Evolutionary conservation across 805 yeast genomes (phyloP).

Genomic region (Ogataea wickerhamii): DNA sequence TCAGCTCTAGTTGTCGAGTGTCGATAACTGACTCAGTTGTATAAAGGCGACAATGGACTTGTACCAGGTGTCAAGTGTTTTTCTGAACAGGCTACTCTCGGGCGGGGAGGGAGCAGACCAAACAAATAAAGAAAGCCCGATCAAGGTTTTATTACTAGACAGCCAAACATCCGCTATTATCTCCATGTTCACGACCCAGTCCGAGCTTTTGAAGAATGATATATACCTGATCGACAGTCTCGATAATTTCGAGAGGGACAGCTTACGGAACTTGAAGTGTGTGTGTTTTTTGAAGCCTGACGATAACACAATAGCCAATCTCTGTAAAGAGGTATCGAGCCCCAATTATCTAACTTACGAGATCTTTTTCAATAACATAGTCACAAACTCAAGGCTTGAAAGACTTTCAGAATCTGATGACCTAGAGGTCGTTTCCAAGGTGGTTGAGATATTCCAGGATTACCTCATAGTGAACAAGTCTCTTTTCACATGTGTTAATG

Average conservation of each 20-base stretch:
- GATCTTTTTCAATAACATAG: constrained; percentile 70
- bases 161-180: constrained; percentile 74
- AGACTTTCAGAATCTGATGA: constrained; percentile 88
- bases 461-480: constrained; percentile 70
- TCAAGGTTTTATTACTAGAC: constrained; percentile 78
- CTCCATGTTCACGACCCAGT: constrained; percentile 87
- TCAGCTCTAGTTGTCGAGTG: too few species aligned
- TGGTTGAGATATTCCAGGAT: constrained; percentile 84
- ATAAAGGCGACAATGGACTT: constrained; percentile 48
- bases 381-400: constrained; percentile 77
- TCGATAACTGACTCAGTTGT: too few species aligned
- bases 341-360: constrained; percentile 83
- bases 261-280: constrained; percentile 77
- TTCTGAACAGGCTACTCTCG: constrained; percentile 37
- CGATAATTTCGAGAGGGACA: constrained; percentile 56
- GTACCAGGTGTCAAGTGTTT: constrained; percentile 42
- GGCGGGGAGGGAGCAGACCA: constrained; percentile 15
- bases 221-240: constrained; percentile 76
- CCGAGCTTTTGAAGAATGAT: constrained; percentile 75
- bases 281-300: constrained; percentile 75
- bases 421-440: constrained; percentile 68
- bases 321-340: constrained; percentile 62
- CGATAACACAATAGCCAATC: constrained; percentile 53
- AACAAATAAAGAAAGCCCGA: constrained; percentile 31
- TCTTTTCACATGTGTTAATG: constrained; percentile 40